These are phyloP conservation scores for Colletotrichum phormii DNA, from an alignment of 2,329 filamentous ascomycete genomes.

Conservation along the genomic window DNA sequence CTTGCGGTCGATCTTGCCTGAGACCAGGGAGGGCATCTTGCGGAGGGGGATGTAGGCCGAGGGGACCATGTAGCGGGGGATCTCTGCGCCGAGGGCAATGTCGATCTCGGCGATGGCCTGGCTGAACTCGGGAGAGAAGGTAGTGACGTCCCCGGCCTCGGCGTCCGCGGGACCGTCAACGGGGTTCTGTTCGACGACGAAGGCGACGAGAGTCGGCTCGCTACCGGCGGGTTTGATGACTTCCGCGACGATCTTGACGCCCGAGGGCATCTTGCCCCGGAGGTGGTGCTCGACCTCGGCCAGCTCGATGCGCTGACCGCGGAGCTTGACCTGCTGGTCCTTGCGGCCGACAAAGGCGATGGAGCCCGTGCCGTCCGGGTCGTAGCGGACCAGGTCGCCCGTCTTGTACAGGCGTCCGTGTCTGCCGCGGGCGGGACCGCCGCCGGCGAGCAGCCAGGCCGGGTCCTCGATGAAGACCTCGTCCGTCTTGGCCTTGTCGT, in stretches of 20 bases:
- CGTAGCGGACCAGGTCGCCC: constrained; percentile 68
- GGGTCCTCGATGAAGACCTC: constrained; percentile 69
- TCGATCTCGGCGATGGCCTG: constrained; percentile 47
- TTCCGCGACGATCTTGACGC: constrained; percentile 59
- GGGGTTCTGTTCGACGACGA: constrained; percentile 51
- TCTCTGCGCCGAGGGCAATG: constrained; percentile 46
- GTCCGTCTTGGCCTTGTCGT: constrained; percentile 67
- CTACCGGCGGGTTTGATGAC: constrained; percentile 59
- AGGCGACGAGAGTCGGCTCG: constrained; percentile 59
- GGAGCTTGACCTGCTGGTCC: constrained; percentile 76
- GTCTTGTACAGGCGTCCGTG: constrained; percentile 67
- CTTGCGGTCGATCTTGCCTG: constrained; percentile 63
- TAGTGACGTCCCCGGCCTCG: constrained; percentile 38
- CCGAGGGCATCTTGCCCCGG: constrained; percentile 54
- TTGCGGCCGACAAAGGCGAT: constrained; percentile 72
- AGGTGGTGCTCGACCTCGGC: constrained; percentile 65
- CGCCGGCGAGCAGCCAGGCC: constrained; percentile 59
- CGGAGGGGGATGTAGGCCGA: constrained; percentile 58
- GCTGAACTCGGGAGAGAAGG: constrained; percentile 48
- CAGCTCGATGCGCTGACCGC: constrained; percentile 74
- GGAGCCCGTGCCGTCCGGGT: constrained; percentile 63
- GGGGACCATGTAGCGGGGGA: constrained; percentile 61
- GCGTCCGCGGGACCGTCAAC: constrained; percentile 32
- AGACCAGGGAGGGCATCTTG: constrained; percentile 59
- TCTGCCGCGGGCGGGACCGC: constrained; percentile 52